Evolutionary conservation across 2,329 filamentous ascomycete genomes (phyloP).

Genomic region (Paraphoma chrysanthemicola): DNA sequence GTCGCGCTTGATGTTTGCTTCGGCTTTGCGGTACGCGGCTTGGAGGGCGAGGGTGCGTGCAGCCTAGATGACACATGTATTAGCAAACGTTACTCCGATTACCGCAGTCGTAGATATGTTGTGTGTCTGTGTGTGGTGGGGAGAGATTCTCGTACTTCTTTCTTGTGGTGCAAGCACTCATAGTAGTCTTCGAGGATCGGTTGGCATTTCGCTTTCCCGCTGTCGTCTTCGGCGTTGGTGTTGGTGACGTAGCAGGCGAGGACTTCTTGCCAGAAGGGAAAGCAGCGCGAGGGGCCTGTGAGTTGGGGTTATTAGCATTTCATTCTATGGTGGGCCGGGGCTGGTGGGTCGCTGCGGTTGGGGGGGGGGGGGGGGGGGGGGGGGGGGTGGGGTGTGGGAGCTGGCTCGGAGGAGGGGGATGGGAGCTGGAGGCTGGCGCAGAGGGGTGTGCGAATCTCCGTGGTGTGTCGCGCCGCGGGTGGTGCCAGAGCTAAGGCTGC

Average conservation of each 20-base stretch:
- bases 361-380: too few relatives aligned
- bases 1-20: constrained; percentile 77
- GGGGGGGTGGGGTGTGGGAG: too few relatives aligned
- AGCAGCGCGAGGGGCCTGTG: constrained; percentile 79
- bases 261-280: constrained; percentile 99
- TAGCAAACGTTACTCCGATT: neutral
- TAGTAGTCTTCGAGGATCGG: constrained; percentile 95
- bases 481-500: too few relatives aligned
- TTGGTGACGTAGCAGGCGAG: constrained; percentile 98
- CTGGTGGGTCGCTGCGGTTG: too few relatives aligned
- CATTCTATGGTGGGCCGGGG: too few relatives aligned
- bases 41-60: constrained; percentile 81
- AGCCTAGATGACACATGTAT: constrained; percentile 54
- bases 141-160: constrained; percentile 74
- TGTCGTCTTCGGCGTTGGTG: constrained; percentile 76
- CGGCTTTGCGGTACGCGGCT: constrained; percentile 79
- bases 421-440: neutral
- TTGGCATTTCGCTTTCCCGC: constrained; percentile 86
- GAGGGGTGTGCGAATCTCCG: neutral
- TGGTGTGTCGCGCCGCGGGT: too few relatives aligned
- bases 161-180: constrained; percentile 98
- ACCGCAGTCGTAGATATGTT: too few relatives aligned
- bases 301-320: neutral
- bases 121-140: too few relatives aligned
- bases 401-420: neutral